Base-by-base conservation (phyloP, 164 flowering plant genomes). In the Kalanchoe fedtschenkoi region DNA sequence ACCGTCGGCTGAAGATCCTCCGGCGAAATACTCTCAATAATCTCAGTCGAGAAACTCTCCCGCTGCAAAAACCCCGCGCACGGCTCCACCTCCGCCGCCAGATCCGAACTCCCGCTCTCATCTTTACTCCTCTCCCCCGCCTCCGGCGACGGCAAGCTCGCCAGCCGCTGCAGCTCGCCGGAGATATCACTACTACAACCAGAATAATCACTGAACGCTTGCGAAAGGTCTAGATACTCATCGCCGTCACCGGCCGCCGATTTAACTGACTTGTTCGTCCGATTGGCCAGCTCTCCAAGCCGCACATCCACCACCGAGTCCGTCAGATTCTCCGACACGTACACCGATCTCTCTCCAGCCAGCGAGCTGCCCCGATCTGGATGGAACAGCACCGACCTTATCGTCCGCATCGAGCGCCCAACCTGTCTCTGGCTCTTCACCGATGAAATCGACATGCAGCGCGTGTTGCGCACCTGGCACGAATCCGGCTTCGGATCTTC, bases 101-200 rank as follows among this genome's bases (percentile, higher is more conserved):
- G 24, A 30, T 76, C 77, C 5, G 62, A 62, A 35, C 32, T 21
- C 37, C 13, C 63, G 16, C n/a, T 24, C 10, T 21, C 55, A 5
- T 39, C 62, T 9, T 6, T 26, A 30, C 15, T 37, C 65, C 29
- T 66, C 41, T n/a, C 71, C 77, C 32, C 66, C 22, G 62, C 39
- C 24, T 72, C 77, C 34, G 78, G 53, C 1, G 72, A 65, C 9
- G 89, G 95, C 26, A 85, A n/a, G 63, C 71, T 67, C 35, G 99
- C 95, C 5, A 95, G 79, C 30, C 86, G 70, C 75, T 86, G 91
- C 35, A 95, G 57, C 70, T 95, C 99, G 1, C 99, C 96, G 29
- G 99, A 93, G 39, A 93, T 87, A 42, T 93, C 97, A 61, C 92
- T 87, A 75, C 90, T 83, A 67, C 84, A 95, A 3, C 81, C 86